These are phyloP conservation scores for Agrocybe pediades DNA, from an alignment of 768 basidiomycete genomes.

Conservation along the genomic window DNA sequence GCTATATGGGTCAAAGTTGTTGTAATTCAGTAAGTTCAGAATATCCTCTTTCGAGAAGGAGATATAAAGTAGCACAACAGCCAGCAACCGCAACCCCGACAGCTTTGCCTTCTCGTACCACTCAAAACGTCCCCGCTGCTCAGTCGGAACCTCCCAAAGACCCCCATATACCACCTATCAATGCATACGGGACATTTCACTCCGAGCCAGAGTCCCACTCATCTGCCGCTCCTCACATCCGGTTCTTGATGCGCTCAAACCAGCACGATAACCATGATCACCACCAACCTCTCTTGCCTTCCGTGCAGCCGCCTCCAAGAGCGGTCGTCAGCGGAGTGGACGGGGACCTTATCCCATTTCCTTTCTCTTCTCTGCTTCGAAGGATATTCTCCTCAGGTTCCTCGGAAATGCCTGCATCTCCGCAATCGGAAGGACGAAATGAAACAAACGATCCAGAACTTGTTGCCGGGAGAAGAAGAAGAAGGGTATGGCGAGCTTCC, in stretches of 20 bases:
- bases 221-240: constrained; percentile 13
- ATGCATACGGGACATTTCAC: constrained; percentile 52
- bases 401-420: background rate
- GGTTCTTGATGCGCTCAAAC: constrained; percentile 13
- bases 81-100: too few relatives aligned
- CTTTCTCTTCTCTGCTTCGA: constrained; percentile 17
- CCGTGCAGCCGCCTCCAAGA: constrained; percentile 25
- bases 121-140: too few relatives aligned
- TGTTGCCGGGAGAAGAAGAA: background rate
- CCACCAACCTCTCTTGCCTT: constrained; percentile 41
- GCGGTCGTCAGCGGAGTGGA: constrained; percentile 32
- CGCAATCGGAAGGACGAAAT: background rate
- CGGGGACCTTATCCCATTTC: constrained; percentile 42
- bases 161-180: constrained; percentile 46
- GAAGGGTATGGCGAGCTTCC: constrained; percentile 35
- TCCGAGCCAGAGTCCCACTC: constrained; percentile 19
- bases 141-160: too few relatives aligned
- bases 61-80: too few relatives aligned
- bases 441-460: background rate
- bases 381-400: background rate
- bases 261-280: constrained; percentile 26
- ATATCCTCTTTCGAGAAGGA: too few relatives aligned
- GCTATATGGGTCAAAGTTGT: too few relatives aligned
- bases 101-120: constrained; percentile 24
- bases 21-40: too few relatives aligned